Conservation (phyloP, 768 basidiomycete species). For the Trichaptum fuscoviolaceum region DNA sequence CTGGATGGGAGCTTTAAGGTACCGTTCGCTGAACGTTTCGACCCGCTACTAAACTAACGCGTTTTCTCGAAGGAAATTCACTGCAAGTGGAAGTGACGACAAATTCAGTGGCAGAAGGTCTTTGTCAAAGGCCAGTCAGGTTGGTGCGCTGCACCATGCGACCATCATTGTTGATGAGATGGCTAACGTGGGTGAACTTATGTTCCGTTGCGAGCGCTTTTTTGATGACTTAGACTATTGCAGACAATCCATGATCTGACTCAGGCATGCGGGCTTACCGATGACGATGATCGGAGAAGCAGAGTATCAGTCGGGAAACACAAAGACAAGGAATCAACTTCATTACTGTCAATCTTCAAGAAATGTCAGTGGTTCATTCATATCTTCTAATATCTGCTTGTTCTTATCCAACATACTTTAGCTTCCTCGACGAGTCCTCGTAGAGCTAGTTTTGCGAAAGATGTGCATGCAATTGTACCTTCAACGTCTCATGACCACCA, state of each 20-base stretch:
- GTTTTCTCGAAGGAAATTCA: slow-evolving; percentile 2
- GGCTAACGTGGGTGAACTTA: background rate
- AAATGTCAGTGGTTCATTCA: slow-evolving; percentile 29
- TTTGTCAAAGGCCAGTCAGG: background rate
- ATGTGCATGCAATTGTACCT: background rate
- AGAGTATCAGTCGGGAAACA: slow-evolving; percentile 11
- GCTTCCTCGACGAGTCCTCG: background rate
- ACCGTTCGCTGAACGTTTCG: slow-evolving; percentile 45
- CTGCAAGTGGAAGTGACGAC: background rate
- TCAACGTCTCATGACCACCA: background rate
- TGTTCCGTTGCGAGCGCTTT: background rate
- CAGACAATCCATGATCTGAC: background rate
- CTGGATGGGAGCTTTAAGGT: slow-evolving; percentile 55
- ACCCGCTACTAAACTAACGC: slow-evolving; percentile 50
- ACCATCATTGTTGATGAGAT: slow-evolving; percentile 3
- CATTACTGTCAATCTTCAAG: slow-evolving; percentile 58
- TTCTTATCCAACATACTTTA: background rate
- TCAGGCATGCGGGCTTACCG: background rate
- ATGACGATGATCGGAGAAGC: background rate
- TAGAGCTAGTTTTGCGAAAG: background rate
- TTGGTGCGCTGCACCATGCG: background rate
- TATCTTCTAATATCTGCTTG: slow-evolving; percentile 1
- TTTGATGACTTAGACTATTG: background rate
- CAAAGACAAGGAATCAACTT: slow-evolving; percentile 27
- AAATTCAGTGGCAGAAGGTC: background rate